Evolutionary conservation across 257 asterid species (phyloP).

Genomic region (Buddleja alternifolia): DNA sequence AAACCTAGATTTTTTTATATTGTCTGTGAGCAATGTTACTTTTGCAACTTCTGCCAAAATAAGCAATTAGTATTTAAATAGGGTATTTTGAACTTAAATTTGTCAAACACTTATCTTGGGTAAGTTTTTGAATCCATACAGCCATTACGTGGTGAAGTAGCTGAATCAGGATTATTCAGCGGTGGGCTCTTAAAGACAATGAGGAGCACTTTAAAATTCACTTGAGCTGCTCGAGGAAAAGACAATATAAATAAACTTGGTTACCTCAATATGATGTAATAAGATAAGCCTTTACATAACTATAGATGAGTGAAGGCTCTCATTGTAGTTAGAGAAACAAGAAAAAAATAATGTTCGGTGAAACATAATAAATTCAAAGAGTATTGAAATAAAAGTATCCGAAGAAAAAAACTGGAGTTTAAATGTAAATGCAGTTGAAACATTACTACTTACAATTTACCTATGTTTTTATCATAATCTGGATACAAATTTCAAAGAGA

Average conservation of each 20-base stretch:
- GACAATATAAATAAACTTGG: background rate
- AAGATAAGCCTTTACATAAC: background rate
- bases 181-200: slow-evolving; percentile 17
- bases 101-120: slow-evolving; percentile 24
- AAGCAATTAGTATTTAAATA: slow-evolving; percentile 27
- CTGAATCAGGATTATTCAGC: slow-evolving; percentile 35
- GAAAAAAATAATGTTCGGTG: background rate
- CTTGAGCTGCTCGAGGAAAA: slow-evolving; percentile 31
- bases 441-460: no score
- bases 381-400: background rate
- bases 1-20: slow-evolving; percentile 36
- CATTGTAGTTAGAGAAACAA: background rate
- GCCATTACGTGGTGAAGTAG: slow-evolving; percentile 40
- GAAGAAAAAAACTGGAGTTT: background rate
- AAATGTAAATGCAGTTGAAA: background rate
- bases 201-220: slow-evolving; percentile 9
- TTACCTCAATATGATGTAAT: slow-evolving; percentile 2
- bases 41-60: slow-evolving; percentile 38
- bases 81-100: slow-evolving; percentile 1
- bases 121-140: slow-evolving; percentile 40
- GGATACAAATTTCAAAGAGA: background rate
- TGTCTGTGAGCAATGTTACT: slow-evolving; percentile 34
- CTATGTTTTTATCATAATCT: no score
- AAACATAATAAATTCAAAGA: background rate
- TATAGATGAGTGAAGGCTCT: background rate